Evolutionary conservation across 768 basidiomycete genomes (phyloP).

Genomic region (Pleurotus tuoliensis): DNA sequence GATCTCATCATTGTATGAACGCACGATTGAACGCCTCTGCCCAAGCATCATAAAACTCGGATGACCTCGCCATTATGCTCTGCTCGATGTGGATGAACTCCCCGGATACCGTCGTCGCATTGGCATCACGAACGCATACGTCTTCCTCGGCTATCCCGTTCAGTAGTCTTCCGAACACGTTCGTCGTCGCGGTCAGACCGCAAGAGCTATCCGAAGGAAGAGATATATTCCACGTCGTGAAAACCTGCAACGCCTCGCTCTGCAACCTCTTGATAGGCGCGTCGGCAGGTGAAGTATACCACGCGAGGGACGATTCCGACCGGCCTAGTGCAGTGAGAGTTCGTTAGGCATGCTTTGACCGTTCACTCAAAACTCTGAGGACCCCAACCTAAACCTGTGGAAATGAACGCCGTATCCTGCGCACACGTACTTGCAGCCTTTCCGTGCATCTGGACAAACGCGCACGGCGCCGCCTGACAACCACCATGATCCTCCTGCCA

Average conservation of each 20-base stretch:
- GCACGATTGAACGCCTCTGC: constrained; percentile 26
- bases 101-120: constrained; percentile 23
- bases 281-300: constrained; percentile 32
- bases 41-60: constrained; percentile 29
- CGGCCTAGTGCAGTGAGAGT: constrained; percentile 3
- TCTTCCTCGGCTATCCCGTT: constrained; percentile 28
- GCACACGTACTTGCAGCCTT: constrained; percentile 35
- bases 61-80: constrained; percentile 18
- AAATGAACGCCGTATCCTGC: constrained; percentile 39
- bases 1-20: neutral
- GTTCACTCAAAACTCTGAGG: neutral
- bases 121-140: constrained; percentile 28
- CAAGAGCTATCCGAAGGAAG: constrained; percentile 39
- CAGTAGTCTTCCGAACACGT: constrained; percentile 40
- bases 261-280: constrained; percentile 35
- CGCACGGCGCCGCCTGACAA: constrained; percentile 35
- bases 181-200: constrained; percentile 37
- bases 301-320: constrained; percentile 21
- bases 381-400: constrained; percentile 38
- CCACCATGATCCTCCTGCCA: constrained; percentile 38
- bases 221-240: constrained; percentile 34
- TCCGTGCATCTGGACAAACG: constrained; percentile 45
- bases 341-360: too few species aligned
- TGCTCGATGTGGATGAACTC: constrained; percentile 44
- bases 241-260: constrained; percentile 21